Conservation (phyloP, 2,329 filamentous ascomycete species). For the Arthroderma sp. region DNA sequence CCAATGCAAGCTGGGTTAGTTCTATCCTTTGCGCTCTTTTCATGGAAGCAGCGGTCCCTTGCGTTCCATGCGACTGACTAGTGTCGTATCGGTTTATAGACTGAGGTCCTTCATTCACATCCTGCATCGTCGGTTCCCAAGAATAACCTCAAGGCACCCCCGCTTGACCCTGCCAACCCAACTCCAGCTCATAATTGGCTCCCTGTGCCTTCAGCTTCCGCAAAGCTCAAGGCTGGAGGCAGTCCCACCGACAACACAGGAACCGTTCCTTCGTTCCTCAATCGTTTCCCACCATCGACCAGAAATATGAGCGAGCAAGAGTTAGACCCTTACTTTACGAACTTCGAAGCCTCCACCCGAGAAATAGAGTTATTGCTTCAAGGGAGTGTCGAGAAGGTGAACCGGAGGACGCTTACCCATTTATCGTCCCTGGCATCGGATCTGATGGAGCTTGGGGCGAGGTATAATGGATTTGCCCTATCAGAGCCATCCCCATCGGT, state of each 20-base stretch:
- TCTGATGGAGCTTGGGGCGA: conserved; percentile 82
- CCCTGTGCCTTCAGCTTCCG: conserved; percentile 70
- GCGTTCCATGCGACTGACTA: not conserved
- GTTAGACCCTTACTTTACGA: conserved; percentile 88
- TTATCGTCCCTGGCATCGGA: conserved; percentile 73
- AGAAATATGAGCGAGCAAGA: conserved; percentile 73
- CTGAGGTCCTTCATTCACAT: conserved; percentile 84
- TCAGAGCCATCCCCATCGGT: conserved; percentile 83
- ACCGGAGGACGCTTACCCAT: conserved; percentile 75
- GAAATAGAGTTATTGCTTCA: conserved; percentile 79
- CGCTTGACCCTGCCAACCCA: conserved; percentile 85
- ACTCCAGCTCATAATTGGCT: conserved; percentile 75
- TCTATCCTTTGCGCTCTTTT: not conserved
- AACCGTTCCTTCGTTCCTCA: conserved; percentile 52
- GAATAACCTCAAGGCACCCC: conserved; percentile 87
- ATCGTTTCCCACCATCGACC: conserved; percentile 69
- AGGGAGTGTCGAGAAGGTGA: conserved; percentile 94
- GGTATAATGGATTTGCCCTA: conserved; percentile 91
- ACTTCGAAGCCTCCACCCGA: conserved; percentile 82
- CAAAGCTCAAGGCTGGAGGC: conserved; percentile 56
- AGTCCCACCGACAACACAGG: conserved; percentile 24
- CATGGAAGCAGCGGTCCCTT: conserved; percentile 15
- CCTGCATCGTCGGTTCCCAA: conserved; percentile 87
- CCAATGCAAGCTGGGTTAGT: conserved; percentile 92
- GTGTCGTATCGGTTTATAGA: conserved; percentile 38